These are phyloP conservation scores for Neofusicoccum cordaticola DNA, from an alignment of 2,329 filamentous ascomycete species.

Conservation along the genomic window DNA sequence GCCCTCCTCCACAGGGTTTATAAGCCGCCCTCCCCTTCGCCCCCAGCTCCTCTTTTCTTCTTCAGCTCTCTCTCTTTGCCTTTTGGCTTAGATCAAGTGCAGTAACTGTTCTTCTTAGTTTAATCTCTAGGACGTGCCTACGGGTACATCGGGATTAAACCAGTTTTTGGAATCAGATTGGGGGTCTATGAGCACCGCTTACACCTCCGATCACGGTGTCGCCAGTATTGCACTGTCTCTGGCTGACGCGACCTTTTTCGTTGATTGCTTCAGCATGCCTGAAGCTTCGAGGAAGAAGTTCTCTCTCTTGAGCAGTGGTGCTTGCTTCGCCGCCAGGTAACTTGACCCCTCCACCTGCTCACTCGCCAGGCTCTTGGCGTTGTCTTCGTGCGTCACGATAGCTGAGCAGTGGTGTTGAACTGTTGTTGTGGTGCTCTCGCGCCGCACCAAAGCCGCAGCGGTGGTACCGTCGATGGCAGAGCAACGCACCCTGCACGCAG, in stretches of 20 bases:
- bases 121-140: not conserved
- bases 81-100: not conserved
- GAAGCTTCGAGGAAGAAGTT: not conserved
- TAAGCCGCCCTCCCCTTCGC: not conserved
- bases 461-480: too few relatives aligned
- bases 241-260: conserved; percentile 4
- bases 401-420: too few relatives aligned
- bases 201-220: not conserved
- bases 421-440: too few relatives aligned
- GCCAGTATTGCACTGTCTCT: not conserved
- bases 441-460: too few relatives aligned
- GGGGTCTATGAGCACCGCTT: not conserved
- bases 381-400: not conserved
- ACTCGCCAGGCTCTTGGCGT: not conserved
- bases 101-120: not conserved
- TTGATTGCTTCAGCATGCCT: not conserved
- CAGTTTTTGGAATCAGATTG: not conserved
- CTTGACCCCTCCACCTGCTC: not conserved
- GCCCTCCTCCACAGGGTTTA: too few relatives aligned
- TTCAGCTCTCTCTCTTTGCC: conserved; percentile 3
- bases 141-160: not conserved
- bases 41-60: not conserved
- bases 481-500: too few relatives aligned
- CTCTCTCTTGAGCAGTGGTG: not conserved
- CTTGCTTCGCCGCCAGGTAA: not conserved